Evolutionary conservation across 129 eudicot species (phyloP), one percentile per base, ranked within the genome.

Genomic region (sunflower (Helianthus annuus)): DNA sequence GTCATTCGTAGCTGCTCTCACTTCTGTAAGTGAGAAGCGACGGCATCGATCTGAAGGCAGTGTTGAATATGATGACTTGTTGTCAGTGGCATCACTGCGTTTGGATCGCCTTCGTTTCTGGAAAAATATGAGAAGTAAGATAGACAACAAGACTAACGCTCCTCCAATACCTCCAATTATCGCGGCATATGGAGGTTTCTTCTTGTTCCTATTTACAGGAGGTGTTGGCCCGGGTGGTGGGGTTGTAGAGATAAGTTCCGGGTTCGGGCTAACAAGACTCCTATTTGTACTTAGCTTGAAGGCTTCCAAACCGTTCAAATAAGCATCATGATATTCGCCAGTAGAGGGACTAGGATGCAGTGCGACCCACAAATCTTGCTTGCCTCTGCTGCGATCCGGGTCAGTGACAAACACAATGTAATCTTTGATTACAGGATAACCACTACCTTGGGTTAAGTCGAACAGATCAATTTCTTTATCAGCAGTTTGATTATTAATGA

Each of bases 251-350:
- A 0, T 19, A 19, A 72, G 32, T 32, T 85, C 81, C 3, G 86
- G 91, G 75, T 78, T 86, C 5, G 84, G 82, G 8, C 79, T 77
- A 19, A 86, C 80, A 6, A 83, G 83, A 34, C 54, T 81, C 10
- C 76, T 68, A n/a, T 69, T 19, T 6, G 56, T 29, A 7, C 81
- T 83, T 53, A 86, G 4, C 68, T 81, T 86, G 82, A 86, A 86
- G 19, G 72, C 79, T 64, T 86, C 88, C 53, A 86, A 73, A 8
- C 86, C 86, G 46, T 87, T 87, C 27, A 87, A 78, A 38, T 58
- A 71, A 48, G 74, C 86, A 66, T 78, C 80, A 0, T 0, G 4
- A n/a, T 66, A 81, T 52, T 4, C 29, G 6, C 67, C 61, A 7
- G 48, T n/a, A n/a, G n/a, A n/a, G 1, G 1, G 1, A 65, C 67